Base-by-base conservation (phyloP, 2,329 filamentous ascomycete genomes). In the Claviceps fusiformis region DNA sequence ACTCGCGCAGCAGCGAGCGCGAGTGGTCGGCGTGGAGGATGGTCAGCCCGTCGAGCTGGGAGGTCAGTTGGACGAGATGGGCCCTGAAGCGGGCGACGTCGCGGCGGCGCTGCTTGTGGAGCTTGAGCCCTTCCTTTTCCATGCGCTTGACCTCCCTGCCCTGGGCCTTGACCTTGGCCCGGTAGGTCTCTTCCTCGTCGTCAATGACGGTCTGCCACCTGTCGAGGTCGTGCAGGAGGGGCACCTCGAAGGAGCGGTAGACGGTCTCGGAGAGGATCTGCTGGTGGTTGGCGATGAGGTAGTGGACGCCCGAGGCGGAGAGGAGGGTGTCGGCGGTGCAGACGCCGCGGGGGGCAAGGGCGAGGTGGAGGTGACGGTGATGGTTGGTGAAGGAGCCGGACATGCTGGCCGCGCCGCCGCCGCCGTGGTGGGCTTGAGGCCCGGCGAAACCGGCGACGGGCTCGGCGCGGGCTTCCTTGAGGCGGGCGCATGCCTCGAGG, bases 251-350 rank as follows among this genome's bases (percentile, higher is more conserved):
- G 56, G 75, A 76, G 54, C 82, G 75, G 67, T 86, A 86, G 9
- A 86, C 80, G 0, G 81, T 85, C 68, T 86, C 83, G 59, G 76
- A 80, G 3, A 86, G 75, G 61, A 86, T 86, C 64, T 85, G 81
- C 66, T 85, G 80, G 71, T 86, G 83, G 68, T 86, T 86, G 49
- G 82, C 82, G 56, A 85, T 73, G 24, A 86, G 74, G 62, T 86
- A 81, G 64, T 86, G 83, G 45, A 86, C 75, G 41, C 83, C 83
- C 39, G 80, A 79, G 13, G 81, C 79, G 35, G 80, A 76, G 57
- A 86, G 71, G 48, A 86, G 72, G 54, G 75, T 74, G 67, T 85
- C 81, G 17, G 82, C 82, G 0, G 82, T 85, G 69, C 81, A 85
- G 41, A 73, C 69, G 48, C 74, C 73, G 53, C 51, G 37, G 48